phyloP scores from a whole-genome alignment of 1,284 basidiomycete genomes.

The Boletus sp. region DNA sequence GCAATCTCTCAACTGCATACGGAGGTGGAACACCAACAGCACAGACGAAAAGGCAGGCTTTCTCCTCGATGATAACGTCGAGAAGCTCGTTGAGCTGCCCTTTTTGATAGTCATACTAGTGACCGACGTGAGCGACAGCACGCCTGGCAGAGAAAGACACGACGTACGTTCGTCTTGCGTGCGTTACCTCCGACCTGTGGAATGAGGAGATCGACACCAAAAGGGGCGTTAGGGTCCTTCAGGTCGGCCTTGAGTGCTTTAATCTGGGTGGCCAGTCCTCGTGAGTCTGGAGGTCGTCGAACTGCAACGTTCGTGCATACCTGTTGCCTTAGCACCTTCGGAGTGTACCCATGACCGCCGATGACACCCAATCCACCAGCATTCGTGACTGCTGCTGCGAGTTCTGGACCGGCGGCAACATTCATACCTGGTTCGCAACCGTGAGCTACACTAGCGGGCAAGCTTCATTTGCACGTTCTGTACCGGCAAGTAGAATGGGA shows the following conservation, averaged over 20 bases:
- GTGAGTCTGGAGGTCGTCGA: neutral
- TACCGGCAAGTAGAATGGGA: constrained; percentile 82
- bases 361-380: constrained; percentile 82
- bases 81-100: constrained; percentile 77
- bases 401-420: constrained; percentile 81
- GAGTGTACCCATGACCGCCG: constrained; percentile 80
- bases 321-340: constrained; percentile 67
- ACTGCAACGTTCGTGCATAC: constrained; percentile 33
- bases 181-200: constrained; percentile 80
- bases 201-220: constrained; percentile 83
- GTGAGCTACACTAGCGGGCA: constrained; percentile 4
- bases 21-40: constrained; percentile 82
- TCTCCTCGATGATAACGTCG: constrained; percentile 85
- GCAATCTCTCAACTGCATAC: constrained; percentile 72
- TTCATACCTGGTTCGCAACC: constrained; percentile 61
- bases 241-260: constrained; percentile 67
- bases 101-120: constrained; percentile 74
- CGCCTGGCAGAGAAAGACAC: neutral
- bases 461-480: constrained; percentile 5
- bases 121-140: constrained; percentile 2
- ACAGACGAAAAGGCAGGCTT: constrained; percentile 78
- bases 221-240: constrained; percentile 68
- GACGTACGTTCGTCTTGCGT: constrained; percentile 77
- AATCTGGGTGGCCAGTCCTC: constrained; percentile 47
- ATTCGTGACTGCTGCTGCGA: constrained; percentile 84